Base-by-base conservation (phyloP, 192 early-diverging fungal genomes). In the Coemansia sp. region DNA sequence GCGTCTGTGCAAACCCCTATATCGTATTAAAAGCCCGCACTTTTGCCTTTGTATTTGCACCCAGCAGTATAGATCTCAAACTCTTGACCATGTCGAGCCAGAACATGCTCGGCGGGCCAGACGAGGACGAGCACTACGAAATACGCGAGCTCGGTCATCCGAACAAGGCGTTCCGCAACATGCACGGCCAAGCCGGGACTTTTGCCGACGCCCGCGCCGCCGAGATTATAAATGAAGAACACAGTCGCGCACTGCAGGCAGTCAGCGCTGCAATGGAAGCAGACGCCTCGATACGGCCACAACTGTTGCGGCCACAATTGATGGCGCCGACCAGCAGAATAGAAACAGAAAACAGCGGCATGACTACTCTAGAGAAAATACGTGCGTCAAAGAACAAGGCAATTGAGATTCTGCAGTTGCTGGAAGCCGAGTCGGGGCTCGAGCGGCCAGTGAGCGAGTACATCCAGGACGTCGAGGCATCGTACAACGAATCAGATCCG, bases 91-190 rank as follows among this genome's bases (percentile, higher is more conserved):
- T 80, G 77, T 68, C 77, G 29, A 52, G 59, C 16, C 65, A 60
- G 41, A 67, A 61, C 57, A 57, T 64, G 38, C 48, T 52, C 31
- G 25, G 50, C 19, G 66, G 62, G n/a, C 58, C 79, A 31, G 74
- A 77, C 48, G 80, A 77, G 49, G 80, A 82, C 65, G 74, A 82
- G 27, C 80, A 82, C 64, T 82, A 82, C 61, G 67, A 73, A 39
- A 37, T 61, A 39, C 59, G 68, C 50, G 74, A 82, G 52, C 64
- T 71, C 16, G 68, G 71, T n/a, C 74, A 72, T 37, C 80, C 80
- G 7, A 82, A 63, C 68, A 82, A 82, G 58, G 22, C 80, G 19
- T 60, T 49, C 35, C 66, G 79, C 51, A 69, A 26, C 60, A 41
- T 56, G 26, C 23, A 59, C 23, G 55, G 23, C 43, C 23, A 19